phyloP scores from a whole-genome alignment of 257 asterid species.

The Lycium barbarum region DNA sequence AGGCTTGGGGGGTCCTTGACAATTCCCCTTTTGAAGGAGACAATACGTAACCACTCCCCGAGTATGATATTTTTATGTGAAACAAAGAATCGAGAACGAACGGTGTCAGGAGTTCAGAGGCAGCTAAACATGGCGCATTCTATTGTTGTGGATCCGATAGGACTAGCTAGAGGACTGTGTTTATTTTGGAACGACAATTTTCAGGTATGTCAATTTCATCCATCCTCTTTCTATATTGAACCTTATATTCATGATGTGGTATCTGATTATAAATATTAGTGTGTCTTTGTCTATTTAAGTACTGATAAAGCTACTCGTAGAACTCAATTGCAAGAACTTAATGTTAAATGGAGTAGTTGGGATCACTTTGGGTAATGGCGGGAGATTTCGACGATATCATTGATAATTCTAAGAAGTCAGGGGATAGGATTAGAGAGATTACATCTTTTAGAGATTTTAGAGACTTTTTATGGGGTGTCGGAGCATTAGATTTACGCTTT shows the following conservation, averaged over 20 bases:
- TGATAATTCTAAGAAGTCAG: no score
- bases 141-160: no score
- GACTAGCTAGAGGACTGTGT: neutral
- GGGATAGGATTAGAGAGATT: neutral
- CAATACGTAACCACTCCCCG: no score
- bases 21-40: no score
- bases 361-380: neutral
- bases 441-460: neutral
- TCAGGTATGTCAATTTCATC: neutral
- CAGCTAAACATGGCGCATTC: no score
- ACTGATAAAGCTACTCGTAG: neutral
- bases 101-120: no score
- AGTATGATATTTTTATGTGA: no score
- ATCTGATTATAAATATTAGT: no score
- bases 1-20: no score
- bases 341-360: neutral
- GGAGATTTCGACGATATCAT: no score
- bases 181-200: neutral
- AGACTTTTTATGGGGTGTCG: neutral
- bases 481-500: neutral
- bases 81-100: no score
- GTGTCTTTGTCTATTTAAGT: neutral
- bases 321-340: neutral
- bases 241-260: neutral
- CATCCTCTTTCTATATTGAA: no score